Conservation (phyloP, 805 yeast species). For the Candida piceae region DNA sequence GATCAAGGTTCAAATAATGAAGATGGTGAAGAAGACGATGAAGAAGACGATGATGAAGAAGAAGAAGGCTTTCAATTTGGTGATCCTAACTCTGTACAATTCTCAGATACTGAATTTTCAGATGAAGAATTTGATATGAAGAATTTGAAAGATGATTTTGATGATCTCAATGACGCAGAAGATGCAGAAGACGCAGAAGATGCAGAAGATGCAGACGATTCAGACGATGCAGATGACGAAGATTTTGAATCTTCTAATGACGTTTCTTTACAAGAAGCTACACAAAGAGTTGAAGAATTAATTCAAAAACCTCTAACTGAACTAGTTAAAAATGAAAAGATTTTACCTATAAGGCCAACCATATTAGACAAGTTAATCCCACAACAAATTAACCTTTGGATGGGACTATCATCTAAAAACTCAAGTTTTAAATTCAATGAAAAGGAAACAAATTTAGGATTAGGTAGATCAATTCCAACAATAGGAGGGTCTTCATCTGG, state of each 20-base stretch:
- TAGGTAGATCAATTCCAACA: conserved; percentile 55
- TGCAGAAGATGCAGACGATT: no score
- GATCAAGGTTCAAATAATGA: conserved; percentile 22
- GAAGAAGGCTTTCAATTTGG: neutral
- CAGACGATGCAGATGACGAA: conserved; percentile 17
- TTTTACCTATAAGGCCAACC: conserved; percentile 38
- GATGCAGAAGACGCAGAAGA: conserved; percentile 21
- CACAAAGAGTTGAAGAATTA: conserved; percentile 42
- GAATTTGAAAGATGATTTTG: conserved; percentile 47
- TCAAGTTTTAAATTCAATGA: conserved; percentile 9
- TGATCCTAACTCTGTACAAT: no score
- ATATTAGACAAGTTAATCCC: conserved; percentile 44
- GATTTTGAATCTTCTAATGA: neutral
- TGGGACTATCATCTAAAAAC: conserved; percentile 39
- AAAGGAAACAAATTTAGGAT: conserved; percentile 28
- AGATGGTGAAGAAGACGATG: conserved; percentile 21
- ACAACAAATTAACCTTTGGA: conserved; percentile 74
- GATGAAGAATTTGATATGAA: conserved; percentile 38
- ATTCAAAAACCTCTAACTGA: conserved; percentile 60
- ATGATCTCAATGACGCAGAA: conserved; percentile 30
- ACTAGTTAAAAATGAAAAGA: conserved; percentile 21
- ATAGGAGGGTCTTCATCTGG: conserved; percentile 58
- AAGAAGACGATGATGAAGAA: conserved; percentile 21
- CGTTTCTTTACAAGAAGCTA: conserved; percentile 25
- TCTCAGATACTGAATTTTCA: no score